Conservation (phyloP, 2,329 filamentous ascomycete genomes). For the Colletotrichum sansevieriae region DNA sequence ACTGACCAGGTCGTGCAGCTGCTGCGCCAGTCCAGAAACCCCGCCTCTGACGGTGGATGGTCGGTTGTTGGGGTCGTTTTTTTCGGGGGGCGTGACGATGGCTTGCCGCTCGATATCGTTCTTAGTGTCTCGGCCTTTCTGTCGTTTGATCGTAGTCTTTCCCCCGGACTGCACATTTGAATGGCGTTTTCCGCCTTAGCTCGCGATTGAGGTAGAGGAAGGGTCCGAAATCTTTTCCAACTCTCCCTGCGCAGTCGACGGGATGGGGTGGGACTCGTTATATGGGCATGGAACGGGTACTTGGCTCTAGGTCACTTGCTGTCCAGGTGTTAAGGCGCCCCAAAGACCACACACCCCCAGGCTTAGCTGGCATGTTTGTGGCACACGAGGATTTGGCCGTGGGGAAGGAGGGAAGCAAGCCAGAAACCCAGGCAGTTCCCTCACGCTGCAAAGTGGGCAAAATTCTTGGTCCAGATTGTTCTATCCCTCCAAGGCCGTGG, state of each 20-base stretch:
- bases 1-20: slow-evolving; percentile 27
- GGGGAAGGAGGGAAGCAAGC: slow-evolving; percentile 1
- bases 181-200: not conserved
- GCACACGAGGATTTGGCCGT: too few species aligned
- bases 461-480: slow-evolving; percentile 35
- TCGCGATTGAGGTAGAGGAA: slow-evolving; percentile 4
- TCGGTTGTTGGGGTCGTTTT: slow-evolving; percentile 19
- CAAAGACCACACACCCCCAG: slow-evolving; percentile 14
- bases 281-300: slow-evolving; percentile 25
- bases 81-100: slow-evolving; percentile 23
- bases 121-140: slow-evolving; percentile 21
- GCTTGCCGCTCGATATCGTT: slow-evolving; percentile 24
- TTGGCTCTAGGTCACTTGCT: slow-evolving; percentile 29
- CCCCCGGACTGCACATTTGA: slow-evolving; percentile 4
- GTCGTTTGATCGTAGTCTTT: slow-evolving; percentile 15
- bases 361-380: slow-evolving; percentile 9
- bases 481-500: slow-evolving; percentile 23
- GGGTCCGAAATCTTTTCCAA: slow-evolving; percentile 30
- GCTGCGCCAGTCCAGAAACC: slow-evolving; percentile 30
- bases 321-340: slow-evolving; percentile 19
- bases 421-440: slow-evolving; percentile 32
- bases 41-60: slow-evolving; percentile 33
- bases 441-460: slow-evolving; percentile 28
- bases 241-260: not conserved
- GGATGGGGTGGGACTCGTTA: slow-evolving; percentile 35